Base-by-base conservation (phyloP, 1,139 yeast genomes). In the Pneumocystis carinii region DNA sequence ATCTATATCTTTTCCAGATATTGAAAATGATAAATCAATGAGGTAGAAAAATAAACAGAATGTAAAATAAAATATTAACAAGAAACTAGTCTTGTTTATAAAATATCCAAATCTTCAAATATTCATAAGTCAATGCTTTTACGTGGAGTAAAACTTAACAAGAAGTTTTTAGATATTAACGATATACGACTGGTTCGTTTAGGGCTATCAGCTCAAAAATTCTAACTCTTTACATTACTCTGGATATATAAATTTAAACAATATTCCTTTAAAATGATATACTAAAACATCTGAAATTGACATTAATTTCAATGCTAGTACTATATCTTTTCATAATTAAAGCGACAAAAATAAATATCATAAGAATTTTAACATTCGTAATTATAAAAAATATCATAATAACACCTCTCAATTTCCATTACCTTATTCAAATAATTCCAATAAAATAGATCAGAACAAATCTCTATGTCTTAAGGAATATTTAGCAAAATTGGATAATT, bases 61-160 rank as follows among this genome's bases (percentile, higher is more conserved):
- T 17, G 27, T 37, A 8, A 37, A 37, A 19, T 1, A 19, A 27
- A 57, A 37, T 1, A 1, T 57, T 57, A 37, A 37, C 38, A 37
- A 14, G 83, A 82, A 66, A 72, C 89, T 64, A 81, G 81, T 63
- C 76, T 84, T 1, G 76, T 77, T 62, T 92, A 86, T 71, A 73
- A 77, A 60, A 81, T 87, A 81, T 84, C 85, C 0, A 68, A 67
- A 61, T 65, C 68, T 61, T 59, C 66, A 41, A 70, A 68, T 8
- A 67, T 66, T 17, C 76, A 77, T 63, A 92, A 92, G 72, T 86
- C 95, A 2, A 87, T 92, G 87, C 76, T 92, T 35, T 75, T 92
- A 66, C 87, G 85, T 63, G 97, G 97, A 1, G 64, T 62, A 8
- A 60, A 62, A 17, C 39, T 65, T 61, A 24, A 19, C 4, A 37